Evolutionary conservation across 2,329 filamentous ascomycete genomes (phyloP).

Genomic region (Clonostachys rhizophaga): DNA sequence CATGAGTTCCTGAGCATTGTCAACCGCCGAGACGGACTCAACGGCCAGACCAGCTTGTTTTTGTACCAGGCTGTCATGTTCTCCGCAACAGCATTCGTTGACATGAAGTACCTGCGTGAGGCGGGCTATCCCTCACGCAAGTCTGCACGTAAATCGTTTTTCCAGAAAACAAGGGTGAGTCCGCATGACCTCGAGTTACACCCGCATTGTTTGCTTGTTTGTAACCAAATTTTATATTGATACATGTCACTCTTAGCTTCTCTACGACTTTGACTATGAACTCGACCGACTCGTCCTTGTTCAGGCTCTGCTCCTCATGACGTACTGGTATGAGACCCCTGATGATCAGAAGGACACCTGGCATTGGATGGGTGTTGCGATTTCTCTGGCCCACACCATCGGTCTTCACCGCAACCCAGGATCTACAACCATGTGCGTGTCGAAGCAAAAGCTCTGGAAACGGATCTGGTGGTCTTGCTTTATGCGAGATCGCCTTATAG

Average conservation of each 20-base stretch:
- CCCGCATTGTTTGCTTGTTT: conserved; percentile 2
- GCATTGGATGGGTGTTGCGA: conserved; percentile 98
- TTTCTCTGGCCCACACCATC: conserved; percentile 89
- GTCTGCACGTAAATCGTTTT: conserved; percentile 81
- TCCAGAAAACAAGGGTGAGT: conserved; percentile 79
- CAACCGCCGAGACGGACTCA: conserved; percentile 61
- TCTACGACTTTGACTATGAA: conserved; percentile 97
- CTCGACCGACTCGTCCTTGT: conserved; percentile 83
- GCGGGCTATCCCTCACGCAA: conserved; percentile 77
- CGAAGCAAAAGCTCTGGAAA: conserved; percentile 83
- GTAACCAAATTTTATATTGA: conserved; percentile 8
- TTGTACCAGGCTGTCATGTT: conserved; percentile 96
- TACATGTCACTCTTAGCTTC: conserved; percentile 44
- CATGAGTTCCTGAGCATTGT: conserved; percentile 56
- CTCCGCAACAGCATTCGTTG: conserved; percentile 81
- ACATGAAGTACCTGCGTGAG: conserved; percentile 68
- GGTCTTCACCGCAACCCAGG: conserved; percentile 82
- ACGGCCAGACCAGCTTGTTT: conserved; percentile 74
- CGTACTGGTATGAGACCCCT: conserved; percentile 95
- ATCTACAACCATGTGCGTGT: conserved; percentile 68
- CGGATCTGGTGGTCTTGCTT: conserved; percentile 98
- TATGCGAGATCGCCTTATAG: conserved; percentile 89
- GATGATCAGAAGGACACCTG: conserved; percentile 97
- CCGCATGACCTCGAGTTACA: neutral
- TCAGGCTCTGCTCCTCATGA: conserved; percentile 86